phyloP scores from a whole-genome alignment of 2,329 filamentous ascomycete genomes.

The Aspergillus brasiliensis region DNA sequence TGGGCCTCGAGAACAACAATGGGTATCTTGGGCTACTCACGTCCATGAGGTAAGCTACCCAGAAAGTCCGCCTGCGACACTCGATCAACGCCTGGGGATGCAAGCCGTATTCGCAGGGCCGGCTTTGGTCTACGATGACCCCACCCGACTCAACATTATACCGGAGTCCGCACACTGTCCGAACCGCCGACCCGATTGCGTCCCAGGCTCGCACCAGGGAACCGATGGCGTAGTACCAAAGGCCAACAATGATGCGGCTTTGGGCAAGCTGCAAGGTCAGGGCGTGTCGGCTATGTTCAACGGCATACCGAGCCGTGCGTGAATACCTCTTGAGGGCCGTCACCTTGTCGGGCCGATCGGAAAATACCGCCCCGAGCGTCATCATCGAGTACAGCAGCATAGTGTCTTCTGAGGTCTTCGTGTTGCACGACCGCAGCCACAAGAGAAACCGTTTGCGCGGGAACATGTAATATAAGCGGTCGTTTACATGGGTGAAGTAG shows the following conservation, averaged over 20 bases:
- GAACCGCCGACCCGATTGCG: slow-evolving; percentile 63
- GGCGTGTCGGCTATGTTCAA: slow-evolving; percentile 52
- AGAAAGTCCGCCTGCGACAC: slow-evolving; percentile 70
- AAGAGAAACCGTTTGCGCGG: slow-evolving; percentile 55
- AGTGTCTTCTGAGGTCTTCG: slow-evolving; percentile 57
- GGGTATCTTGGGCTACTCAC: slow-evolving; percentile 39
- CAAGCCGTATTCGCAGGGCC: slow-evolving; percentile 59
- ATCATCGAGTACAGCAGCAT: slow-evolving; percentile 65
- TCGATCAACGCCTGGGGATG: slow-evolving; percentile 63
- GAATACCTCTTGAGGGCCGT: slow-evolving; percentile 52
- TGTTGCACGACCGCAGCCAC: slow-evolving; percentile 55
- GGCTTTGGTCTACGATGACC: slow-evolving; percentile 49
- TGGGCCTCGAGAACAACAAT: slow-evolving; percentile 14
- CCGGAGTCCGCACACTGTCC: slow-evolving; percentile 60
- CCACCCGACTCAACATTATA: slow-evolving; percentile 64
- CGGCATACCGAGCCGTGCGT: slow-evolving; percentile 60
- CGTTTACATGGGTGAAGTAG: slow-evolving; percentile 62
- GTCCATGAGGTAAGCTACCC: slow-evolving; percentile 71
- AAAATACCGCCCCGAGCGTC: slow-evolving; percentile 60
- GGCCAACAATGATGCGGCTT: slow-evolving; percentile 64
- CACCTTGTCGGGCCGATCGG: slow-evolving; percentile 48
- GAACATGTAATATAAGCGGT: slow-evolving; percentile 58
- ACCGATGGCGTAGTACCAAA: slow-evolving; percentile 66
- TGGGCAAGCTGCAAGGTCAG: slow-evolving; percentile 68
- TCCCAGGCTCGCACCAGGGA: slow-evolving; percentile 65